Percentiles rank a stretch among this genome's conserved stretches.
These are phyloP conservation scores for Blastobotrys chiropterorum DNA, from an alignment of 805 yeast species.

Conservation along the genomic window DNA sequence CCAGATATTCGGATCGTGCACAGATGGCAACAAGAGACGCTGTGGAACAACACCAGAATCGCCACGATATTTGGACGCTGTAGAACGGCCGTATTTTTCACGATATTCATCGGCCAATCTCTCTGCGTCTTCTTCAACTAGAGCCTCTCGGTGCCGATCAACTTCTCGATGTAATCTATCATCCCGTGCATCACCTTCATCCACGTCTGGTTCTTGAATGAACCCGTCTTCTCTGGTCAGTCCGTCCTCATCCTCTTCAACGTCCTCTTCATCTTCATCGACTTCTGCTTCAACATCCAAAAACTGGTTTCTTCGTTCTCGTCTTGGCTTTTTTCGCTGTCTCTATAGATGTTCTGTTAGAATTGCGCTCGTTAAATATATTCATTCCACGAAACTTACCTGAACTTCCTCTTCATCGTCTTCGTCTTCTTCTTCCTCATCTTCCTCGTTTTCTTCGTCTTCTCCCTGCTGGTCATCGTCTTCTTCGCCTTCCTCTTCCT, in stretches of 20 bases:
- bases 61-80: constrained; percentile 76
- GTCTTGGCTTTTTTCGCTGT: constrained; percentile 32
- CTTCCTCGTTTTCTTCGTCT: constrained; percentile 67
- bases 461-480: constrained; percentile 36
- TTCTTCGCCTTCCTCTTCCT: constrained; percentile 52
- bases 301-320: constrained; percentile 66
- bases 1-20: constrained; percentile 93
- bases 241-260: constrained; percentile 94
- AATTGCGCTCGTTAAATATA: not conserved
- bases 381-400: not conserved
- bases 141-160: constrained; percentile 66
- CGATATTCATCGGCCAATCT: constrained; percentile 85
- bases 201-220: constrained; percentile 47
- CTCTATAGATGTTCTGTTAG: constrained; percentile 5
- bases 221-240: constrained; percentile 63
- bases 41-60: constrained; percentile 86
- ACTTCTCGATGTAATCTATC: constrained; percentile 87
- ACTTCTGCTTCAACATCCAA: constrained; percentile 99
- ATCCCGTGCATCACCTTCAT: constrained; percentile 50
- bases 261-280: constrained; percentile 93
- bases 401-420: constrained; percentile 85
- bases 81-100: constrained; percentile 84
- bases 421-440: constrained; percentile 54
- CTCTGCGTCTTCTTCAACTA: constrained; percentile 93
- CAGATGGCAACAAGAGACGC: constrained; percentile 87